Conservation (phyloP, 1,284 basidiomycete species). For the Trichosporon asahii region DNA sequence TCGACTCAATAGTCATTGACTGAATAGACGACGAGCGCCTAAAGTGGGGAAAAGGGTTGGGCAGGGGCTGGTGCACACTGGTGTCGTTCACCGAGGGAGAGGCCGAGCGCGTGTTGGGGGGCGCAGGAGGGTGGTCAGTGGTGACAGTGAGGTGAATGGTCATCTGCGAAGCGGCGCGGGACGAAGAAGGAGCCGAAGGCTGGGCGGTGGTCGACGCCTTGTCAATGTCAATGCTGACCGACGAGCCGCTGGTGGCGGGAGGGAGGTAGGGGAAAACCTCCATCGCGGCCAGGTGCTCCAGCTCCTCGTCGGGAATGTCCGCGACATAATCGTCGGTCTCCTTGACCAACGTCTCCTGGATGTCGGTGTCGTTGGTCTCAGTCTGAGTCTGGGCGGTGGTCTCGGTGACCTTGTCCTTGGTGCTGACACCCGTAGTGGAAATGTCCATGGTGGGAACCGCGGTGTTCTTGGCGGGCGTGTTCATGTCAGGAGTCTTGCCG, state of each 20-base stretch:
- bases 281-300: not conserved
- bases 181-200: not conserved
- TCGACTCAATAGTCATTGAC: not conserved
- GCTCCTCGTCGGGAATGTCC: not conserved
- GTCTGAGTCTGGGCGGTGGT: too few species aligned
- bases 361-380: not conserved
- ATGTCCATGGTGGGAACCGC: too few species aligned
- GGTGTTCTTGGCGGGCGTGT: too few species aligned
- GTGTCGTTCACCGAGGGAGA: not conserved
- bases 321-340: not conserved
- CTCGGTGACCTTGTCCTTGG: not conserved
- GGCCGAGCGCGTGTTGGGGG: not conserved
- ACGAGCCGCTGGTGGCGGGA: not conserved
- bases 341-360: not conserved
- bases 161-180: not conserved
- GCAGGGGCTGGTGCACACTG: not conserved
- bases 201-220: not conserved
- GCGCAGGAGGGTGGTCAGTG: not conserved
- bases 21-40: not conserved
- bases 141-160: not conserved
- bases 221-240: not conserved
- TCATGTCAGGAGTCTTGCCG: not conserved
- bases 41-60: not conserved
- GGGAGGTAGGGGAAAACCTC: not conserved
- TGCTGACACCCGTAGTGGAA: not conserved